Conservation (phyloP, 1,284 basidiomycete genomes). For the Irpex lacteus region DNA sequence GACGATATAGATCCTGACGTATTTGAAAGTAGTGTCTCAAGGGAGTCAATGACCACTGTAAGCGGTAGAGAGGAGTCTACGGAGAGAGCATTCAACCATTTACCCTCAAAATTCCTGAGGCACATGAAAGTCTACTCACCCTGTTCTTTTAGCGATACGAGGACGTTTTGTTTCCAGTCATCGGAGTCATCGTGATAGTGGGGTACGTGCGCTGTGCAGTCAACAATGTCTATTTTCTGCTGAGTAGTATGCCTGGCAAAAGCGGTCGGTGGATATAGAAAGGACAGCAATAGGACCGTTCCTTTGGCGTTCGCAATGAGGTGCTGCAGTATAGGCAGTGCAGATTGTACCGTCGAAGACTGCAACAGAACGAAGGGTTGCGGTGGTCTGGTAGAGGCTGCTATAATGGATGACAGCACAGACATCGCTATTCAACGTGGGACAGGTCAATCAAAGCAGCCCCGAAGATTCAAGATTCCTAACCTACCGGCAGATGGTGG, state of each 20-base stretch:
- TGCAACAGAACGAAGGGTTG: slow-evolving; percentile 60
- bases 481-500: too few relatives aligned
- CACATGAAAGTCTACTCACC: slow-evolving; percentile 31
- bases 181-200: slow-evolving; percentile 42
- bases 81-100: slow-evolving; percentile 14
- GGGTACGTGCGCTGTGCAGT: slow-evolving; percentile 53
- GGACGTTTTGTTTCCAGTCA: slow-evolving; percentile 37
- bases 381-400: slow-evolving; percentile 2
- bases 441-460: not conserved
- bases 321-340: slow-evolving; percentile 53
- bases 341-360: slow-evolving; percentile 62
- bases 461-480: too few relatives aligned
- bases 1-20: slow-evolving; percentile 46
- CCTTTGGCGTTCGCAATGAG: slow-evolving; percentile 25
- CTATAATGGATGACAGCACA: slow-evolving; percentile 2
- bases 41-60: slow-evolving; percentile 63
- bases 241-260: slow-evolving; percentile 23
- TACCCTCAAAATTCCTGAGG: not conserved
- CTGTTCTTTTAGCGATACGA: slow-evolving; percentile 39
- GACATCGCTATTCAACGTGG: not conserved
- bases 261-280: slow-evolving; percentile 51
- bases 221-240: slow-evolving; percentile 40
- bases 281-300: slow-evolving; percentile 51
- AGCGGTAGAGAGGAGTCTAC: slow-evolving; percentile 40
- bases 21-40: slow-evolving; percentile 60